Evolutionary conservation across 805 yeast genomes (phyloP), one percentile per base, ranked within the genome.

Genomic region (Pichia membranifaciens): DNA sequence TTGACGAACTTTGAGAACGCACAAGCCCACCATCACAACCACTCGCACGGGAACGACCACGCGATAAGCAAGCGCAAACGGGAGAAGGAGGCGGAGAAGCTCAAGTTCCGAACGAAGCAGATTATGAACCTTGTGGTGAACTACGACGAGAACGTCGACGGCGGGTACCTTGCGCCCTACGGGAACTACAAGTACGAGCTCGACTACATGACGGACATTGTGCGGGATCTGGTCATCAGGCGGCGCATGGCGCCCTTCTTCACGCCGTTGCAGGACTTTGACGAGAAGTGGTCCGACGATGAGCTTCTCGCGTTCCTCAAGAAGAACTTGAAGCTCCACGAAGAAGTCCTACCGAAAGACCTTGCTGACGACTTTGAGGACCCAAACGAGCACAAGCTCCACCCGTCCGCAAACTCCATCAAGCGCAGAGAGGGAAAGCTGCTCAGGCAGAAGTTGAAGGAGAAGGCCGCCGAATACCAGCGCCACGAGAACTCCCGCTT

Each of bases 151-250:
- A 78, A 71, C 52, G 96, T 91, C 15, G 98, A 93, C 66, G 99
- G 99, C 17, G 99, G 99, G 2, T 89, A 70, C 60, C 67, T 91
- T 53, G 96, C 95, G 1, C 96, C 98, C 0, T 87, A 78, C 65
- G 97, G 97, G 2, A 85, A 86, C 29, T 91, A 91, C 65, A 78
- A 81, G 53, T 81, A 84, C 41, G 82, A 81, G 55, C 63, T 84
- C 46, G 96, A 87, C 62, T 91, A 79, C 67, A 77, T 84, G 57
- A 76, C 85, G 15, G 76, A 76, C 15, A 70, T 84, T 3, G 97
- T 93, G n/a, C 75, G 86, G 45, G 75, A 69, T 16, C 69, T 85
- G 35, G 84, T 91, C 20, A 69, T 81, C 17, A 77, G 78, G 28
- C 74, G 99, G 42, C 76, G 74, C 55, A 58, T 91, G 35, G 89